Percentiles rank a stretch among this genome's conserved stretches.
These are phyloP conservation scores for Lichtheimia corymbifera DNA, from an alignment of 371 early-diverging fungal species.

Conservation along the genomic window DNA sequence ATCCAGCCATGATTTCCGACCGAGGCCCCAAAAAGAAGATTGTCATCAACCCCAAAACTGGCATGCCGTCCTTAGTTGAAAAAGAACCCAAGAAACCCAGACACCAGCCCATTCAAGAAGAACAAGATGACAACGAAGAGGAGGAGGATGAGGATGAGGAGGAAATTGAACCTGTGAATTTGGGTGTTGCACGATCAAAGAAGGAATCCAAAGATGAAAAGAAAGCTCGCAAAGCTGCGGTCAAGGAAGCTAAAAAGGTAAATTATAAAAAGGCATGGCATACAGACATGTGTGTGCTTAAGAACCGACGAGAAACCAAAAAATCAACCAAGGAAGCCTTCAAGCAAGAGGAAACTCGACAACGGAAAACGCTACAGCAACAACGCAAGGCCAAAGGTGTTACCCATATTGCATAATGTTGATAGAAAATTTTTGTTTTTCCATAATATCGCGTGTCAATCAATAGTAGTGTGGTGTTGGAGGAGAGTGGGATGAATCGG, in stretches of 20 bases:
- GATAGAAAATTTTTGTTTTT: too few relatives aligned
- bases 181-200: constrained; percentile 67
- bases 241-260: constrained; percentile 79
- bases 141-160: constrained; percentile 49
- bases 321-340: constrained; percentile 76
- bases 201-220: constrained; percentile 87
- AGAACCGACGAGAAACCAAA: constrained; percentile 72
- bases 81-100: constrained; percentile 36
- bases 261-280: not conserved
- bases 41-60: constrained; percentile 63
- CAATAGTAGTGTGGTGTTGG: too few relatives aligned
- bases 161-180: constrained; percentile 46
- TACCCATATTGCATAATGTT: constrained; percentile 32
- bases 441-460: too few relatives aligned
- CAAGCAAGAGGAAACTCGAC: constrained; percentile 63
- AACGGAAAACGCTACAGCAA: constrained; percentile 53
- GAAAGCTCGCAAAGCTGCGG: constrained; percentile 80
- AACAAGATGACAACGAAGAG: constrained; percentile 33
- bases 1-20: constrained; percentile 72
- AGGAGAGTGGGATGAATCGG: too few relatives aligned
- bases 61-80: constrained; percentile 63
- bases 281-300: not conserved
- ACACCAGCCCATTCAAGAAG: constrained; percentile 22
- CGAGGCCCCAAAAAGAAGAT: constrained; percentile 43
- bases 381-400: constrained; percentile 50